Evolutionary conservation across 495 filamentous ascomycete genomes (phyloP), one percentile per base, ranked within the genome.

Genomic region (Pyrenopolyporus hunteri): DNA sequence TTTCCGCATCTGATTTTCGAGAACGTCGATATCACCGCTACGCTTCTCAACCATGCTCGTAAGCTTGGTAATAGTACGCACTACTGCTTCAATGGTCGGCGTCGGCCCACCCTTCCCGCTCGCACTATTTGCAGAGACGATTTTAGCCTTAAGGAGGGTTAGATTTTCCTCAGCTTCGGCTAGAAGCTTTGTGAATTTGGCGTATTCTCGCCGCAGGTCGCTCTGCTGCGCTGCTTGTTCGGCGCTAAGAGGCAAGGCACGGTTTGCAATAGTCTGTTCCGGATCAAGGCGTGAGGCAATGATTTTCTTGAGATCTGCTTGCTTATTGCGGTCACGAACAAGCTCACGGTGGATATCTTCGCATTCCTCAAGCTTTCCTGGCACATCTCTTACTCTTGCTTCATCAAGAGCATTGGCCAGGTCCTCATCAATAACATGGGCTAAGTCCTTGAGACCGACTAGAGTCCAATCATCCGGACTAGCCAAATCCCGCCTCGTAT

Each of bases 81-180:
- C 85, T 14, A 98, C 91, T 6, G 91, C 91, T 61, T 97, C 95
- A 1, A 97, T 88, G 0, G 93, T 97, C 2, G 94, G 95, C 52
- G 58, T 69, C n/a, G 70, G 75, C 14, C 76, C 74, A 4, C 74
- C 71, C 35, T 73, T 76, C 31, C 78, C 74, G 10, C 68, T 73
- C 16, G 77, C 76, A 25, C 74, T 73, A 7, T 73, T 70, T 1
- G 80, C 79, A 11, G 84, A 80, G 1, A 89, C 87, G 17, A 98
- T 78, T 63, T 87, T 89, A 2, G 92, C 86, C 59, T 88, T 87
- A n/a, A 98, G 82, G 42, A 96, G 66, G 0, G 87, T 87, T n/a
- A 96, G 76, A 1, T 81, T 86, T 67, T 92, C 87, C 70, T 98
- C 95, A 2, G 91, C 80, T 35, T 94, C 85, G 17, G 83, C 84